These are phyloP conservation scores for Penicillium steckii DNA, from an alignment of 495 filamentous ascomycete genomes.

Conservation along the genomic window DNA sequence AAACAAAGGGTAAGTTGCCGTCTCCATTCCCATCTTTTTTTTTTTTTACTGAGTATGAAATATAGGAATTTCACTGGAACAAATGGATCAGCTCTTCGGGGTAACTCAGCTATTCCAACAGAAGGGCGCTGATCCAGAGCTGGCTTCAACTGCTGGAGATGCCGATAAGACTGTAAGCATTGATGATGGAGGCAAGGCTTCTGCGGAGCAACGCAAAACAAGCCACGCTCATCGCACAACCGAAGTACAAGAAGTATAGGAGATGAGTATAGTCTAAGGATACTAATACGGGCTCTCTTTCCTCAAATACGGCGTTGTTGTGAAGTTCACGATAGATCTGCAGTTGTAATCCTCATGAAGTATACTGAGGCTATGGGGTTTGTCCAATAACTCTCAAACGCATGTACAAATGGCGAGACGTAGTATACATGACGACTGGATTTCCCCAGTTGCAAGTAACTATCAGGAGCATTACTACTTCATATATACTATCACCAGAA, in stretches of 20 bases:
- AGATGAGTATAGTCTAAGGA: background rate
- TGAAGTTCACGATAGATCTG: too few species aligned
- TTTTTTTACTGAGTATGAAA: background rate
- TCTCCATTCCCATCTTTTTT: background rate
- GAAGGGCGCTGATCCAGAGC: constrained; percentile 23
- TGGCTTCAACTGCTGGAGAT: constrained; percentile 1
- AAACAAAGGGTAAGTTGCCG: constrained; percentile 65
- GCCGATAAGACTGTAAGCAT: background rate
- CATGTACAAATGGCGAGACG: too few species aligned
- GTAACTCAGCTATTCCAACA: constrained; percentile 27
- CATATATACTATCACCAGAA: too few species aligned
- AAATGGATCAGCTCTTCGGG: constrained; percentile 55
- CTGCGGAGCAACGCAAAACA: background rate
- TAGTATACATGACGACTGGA: too few species aligned
- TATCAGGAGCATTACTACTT: too few species aligned
- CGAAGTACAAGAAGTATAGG: background rate
- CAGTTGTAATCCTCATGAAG: too few species aligned
- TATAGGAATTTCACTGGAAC: constrained; percentile 42
- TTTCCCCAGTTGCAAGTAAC: too few species aligned
- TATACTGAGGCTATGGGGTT: too few species aligned
- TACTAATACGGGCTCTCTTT: too few species aligned
- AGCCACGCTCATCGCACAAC: background rate
- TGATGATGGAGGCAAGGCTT: constrained; percentile 4
- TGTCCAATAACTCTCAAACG: too few species aligned
- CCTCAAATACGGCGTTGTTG: too few species aligned